A percentile compares a stretch with the other conserved stretches of the same genome.
Evolutionary conservation across 495 filamentous ascomycete genomes (phyloP).

Genomic region (Neurospora sp.): DNA sequence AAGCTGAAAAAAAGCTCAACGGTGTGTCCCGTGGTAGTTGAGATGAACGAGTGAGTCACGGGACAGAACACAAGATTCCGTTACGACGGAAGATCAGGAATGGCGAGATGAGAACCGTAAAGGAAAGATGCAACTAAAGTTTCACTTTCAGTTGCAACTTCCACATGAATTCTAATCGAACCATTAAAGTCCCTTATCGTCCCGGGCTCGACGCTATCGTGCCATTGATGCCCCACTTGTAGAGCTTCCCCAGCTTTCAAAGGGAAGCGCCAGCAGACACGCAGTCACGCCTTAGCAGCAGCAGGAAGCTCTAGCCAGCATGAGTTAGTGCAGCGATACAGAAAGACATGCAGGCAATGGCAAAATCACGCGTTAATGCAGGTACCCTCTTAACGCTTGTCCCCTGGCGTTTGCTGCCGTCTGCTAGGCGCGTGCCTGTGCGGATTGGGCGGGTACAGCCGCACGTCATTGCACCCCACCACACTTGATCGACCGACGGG

Average conservation of each 20-base stretch:
- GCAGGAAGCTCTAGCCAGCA: not conserved
- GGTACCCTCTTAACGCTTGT: not conserved
- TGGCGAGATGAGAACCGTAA: not conserved
- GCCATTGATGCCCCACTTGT: not conserved
- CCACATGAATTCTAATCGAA: not conserved
- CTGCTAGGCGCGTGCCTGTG: not conserved
- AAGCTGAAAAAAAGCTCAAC: not conserved
- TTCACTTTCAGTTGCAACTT: not conserved
- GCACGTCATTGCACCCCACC: conserved; percentile 7
- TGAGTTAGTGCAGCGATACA: not conserved
- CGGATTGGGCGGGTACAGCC: not conserved
- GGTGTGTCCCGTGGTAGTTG: not conserved
- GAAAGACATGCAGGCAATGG: accelerated
- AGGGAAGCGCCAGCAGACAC: not conserved
- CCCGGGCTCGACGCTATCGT: not conserved
- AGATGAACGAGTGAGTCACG: not conserved
- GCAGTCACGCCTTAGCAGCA: not conserved
- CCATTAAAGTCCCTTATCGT: not conserved
- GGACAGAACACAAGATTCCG: not conserved
- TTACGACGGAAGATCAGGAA: not conserved
- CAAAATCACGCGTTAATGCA: not conserved
- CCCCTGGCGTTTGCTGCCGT: not conserved
- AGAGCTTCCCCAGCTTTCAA: not conserved
- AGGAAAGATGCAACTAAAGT: not conserved
- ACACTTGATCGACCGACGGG: not conserved